phyloP scores from a whole-genome alignment of 495 filamentous ascomycete species.

The Xylaria longipes region DNA sequence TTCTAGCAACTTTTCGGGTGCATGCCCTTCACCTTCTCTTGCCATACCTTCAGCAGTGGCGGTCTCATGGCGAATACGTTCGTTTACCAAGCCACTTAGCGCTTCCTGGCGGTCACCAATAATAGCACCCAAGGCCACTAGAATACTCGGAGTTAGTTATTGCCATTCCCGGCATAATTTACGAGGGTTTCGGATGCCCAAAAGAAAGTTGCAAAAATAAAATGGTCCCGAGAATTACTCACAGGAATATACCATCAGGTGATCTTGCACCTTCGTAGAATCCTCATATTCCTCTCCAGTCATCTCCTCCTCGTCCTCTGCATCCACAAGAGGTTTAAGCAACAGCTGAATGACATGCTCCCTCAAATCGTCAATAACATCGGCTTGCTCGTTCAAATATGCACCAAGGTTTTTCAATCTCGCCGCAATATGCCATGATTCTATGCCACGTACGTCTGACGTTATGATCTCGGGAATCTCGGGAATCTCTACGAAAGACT shows the following conservation, averaged over 20 bases:
- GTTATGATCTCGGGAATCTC: conserved; percentile 59
- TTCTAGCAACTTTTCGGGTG: conserved; percentile 70
- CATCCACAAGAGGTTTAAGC: conserved; percentile 77
- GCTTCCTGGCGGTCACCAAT: conserved; percentile 80
- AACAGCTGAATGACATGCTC: conserved; percentile 72
- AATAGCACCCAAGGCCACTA: conserved; percentile 69
- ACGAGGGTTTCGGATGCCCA: not conserved
- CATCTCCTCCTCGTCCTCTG: conserved; percentile 72
- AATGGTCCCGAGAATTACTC: not conserved
- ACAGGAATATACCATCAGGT: conserved; percentile 78
- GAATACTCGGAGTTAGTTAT: not conserved
- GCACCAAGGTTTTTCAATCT: conserved; percentile 49
- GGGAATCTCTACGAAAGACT: conserved; percentile 69
- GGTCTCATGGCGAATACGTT: conserved; percentile 80
- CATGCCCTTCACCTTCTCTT: conserved; percentile 67
- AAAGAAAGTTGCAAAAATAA: too few species aligned
- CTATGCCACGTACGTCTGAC: conserved; percentile 39
- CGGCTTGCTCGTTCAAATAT: conserved; percentile 71
- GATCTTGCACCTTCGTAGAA: conserved; percentile 83
- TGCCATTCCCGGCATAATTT: not conserved
- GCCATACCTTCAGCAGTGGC: conserved; percentile 64
- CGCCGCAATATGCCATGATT: conserved; percentile 41
- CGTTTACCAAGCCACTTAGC: conserved; percentile 75
- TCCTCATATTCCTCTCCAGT: conserved; percentile 90
- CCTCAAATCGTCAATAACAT: conserved; percentile 74